Evolutionary conservation across 306 rosid species (phyloP).

Genomic region (Psophocarpus tetragonolobus): DNA sequence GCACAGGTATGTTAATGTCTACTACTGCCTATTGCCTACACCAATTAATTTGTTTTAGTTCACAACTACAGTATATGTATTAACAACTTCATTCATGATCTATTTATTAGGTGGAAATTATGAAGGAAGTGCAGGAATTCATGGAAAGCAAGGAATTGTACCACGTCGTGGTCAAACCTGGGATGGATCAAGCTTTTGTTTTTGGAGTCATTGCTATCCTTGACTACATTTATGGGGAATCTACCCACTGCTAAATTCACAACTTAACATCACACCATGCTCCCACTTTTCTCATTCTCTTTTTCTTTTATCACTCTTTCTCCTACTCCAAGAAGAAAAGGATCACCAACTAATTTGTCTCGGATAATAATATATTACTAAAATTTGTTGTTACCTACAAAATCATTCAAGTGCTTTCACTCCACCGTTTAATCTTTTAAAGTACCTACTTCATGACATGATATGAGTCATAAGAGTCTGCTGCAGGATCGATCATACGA

Average conservation of each 20-base stretch:
- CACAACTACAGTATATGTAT: too few relatives aligned
- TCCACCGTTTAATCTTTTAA: neutral
- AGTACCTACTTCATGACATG: neutral
- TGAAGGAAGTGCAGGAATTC: constrained; percentile 42
- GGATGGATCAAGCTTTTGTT: constrained; percentile 53
- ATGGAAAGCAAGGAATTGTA: constrained; percentile 50
- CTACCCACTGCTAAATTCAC: constrained; percentile 29
- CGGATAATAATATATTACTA: too few relatives aligned
- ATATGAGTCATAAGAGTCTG: neutral
- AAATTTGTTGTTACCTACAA: neutral
- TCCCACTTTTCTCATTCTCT: neutral
- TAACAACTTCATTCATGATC: neutral
- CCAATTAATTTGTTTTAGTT: neutral
- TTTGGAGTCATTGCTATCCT: constrained; percentile 45
- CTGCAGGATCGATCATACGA: neutral
- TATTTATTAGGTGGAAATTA: constrained; percentile 35
- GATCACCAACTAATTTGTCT: neutral
- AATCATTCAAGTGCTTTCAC: neutral
- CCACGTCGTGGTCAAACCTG: constrained; percentile 47
- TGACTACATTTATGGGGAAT: constrained; percentile 51
- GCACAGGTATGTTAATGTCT: constrained; percentile 63
- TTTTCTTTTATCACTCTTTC: neutral
- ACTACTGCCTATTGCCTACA: too few relatives aligned
- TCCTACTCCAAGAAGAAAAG: neutral
- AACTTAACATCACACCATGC: neutral